Evolutionary conservation across 257 asterid species (phyloP), one percentile per base, ranked within the genome.

Genomic region (Anisodus acutangulus): DNA sequence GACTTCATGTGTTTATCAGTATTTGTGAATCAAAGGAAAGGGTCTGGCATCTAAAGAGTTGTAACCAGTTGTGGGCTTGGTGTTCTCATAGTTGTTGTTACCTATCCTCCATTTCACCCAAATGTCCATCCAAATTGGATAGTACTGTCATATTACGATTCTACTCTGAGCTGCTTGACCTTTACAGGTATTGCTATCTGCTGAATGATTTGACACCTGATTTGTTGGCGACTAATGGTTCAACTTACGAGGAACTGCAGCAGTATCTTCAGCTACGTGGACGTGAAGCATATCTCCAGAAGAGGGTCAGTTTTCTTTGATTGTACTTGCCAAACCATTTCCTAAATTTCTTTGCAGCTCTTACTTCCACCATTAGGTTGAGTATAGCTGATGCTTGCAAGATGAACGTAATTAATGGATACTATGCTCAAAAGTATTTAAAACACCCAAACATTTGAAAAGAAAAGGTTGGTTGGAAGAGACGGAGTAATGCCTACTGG

Each of bases 221-320:
- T 55, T 45, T 74, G 51, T 81, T 88, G 89, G 72, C 71, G 35
- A 86, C 54, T 31, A 87, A 87, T 67, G 83, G 88, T 57, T 78
- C 85, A 49, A 88, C 71, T 80, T 88, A 86, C 35, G 91, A 85
- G 87, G 88, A 78, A 76, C 68, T 88, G 81, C 85, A 76, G 81
- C 83, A 85, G 19, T 88, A 87, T 84, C 89, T 88, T 71, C 87
- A 74, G 58, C 66, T 82, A 54, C 90, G 93, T 88, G 98, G 95
- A 45, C 92, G 98, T 54, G 93, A 93, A 87, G 97, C 97, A 39
- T 97, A 97, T 88, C 89, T 93, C 85, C 92, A 90, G 85, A 97
- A 93, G 85, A 93, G 97, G 97, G 99, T 94, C 16, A 84, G 95
- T 88, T 71, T 79, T 79, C 74, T 78, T 54, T 80, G 66, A 53